Base-by-base conservation (phyloP, 108 stramenopile genomes). In the Schizochytrium sp. region DNA sequence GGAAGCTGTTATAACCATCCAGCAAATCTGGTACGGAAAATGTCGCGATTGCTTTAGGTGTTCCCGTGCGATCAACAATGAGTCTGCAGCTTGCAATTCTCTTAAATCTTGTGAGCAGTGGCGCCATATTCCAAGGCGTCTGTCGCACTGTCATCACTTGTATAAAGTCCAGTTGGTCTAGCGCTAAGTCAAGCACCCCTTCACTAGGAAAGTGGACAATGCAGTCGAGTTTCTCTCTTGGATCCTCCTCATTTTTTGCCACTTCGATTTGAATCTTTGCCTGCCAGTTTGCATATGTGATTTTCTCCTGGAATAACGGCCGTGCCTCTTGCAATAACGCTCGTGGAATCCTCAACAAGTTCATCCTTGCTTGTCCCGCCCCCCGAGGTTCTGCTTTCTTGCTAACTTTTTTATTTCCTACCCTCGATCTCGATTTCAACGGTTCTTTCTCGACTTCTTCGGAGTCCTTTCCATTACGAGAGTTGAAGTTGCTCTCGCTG, bases 141-240 rank as follows among this genome's bases (percentile, higher is more conserved):
- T 83, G 50, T 17, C 53, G 47, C 12, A 83, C 76, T 5, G 47
- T 19, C 53, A 83, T 55, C 38, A 83, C 13, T 3, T 83, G 76
- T 5, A 2, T n/a, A 42, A 83, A 83, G n/a, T 83, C 76, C 10
- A 49, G 47, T 40, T 49, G 50, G 3, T 83, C 76, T n/a, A 83
- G 76, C 8, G 50, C 53, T 28, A n/a, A n/a, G 15, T 49, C 53
- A n/a, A 83, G 53, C 53, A 55, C 53, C 3, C 0, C 28, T 5
- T 83, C 50, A 40, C 76, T 83, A 47, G 76, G 76, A 55, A 55
- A 83, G 55, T 83, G 76, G 10, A 83, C 76, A 38, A 55, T 83
- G 64, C 64, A 69, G 12, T 69, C 64, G 76, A 83, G 10, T 5
- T 40, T 47, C 76, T 55, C 50, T 10, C 47, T 47, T 50, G 76